Evolutionary conservation across 2,329 filamentous ascomycete genomes (phyloP).

Genomic region (Cercospora sp.): DNA sequence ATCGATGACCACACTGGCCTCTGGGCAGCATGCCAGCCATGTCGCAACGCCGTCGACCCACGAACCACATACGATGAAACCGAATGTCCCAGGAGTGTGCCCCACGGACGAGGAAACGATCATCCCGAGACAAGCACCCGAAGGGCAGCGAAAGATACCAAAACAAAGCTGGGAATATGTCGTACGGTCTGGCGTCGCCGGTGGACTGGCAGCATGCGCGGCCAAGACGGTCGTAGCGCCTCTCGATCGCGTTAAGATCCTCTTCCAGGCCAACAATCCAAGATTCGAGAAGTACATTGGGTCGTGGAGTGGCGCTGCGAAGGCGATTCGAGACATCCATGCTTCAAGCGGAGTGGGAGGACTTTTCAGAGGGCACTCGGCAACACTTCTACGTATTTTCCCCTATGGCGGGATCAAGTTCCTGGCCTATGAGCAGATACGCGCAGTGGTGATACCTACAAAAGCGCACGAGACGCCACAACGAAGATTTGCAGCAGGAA

Average conservation of each 20-base stretch:
- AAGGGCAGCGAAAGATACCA: slow-evolving; percentile 56
- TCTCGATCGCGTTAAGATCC: slow-evolving; percentile 95
- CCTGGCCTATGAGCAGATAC: slow-evolving; percentile 94
- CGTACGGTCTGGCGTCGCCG: slow-evolving; percentile 78
- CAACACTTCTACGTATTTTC: slow-evolving; percentile 90
- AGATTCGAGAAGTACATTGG: slow-evolving; percentile 91
- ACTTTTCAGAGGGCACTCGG: slow-evolving; percentile 90
- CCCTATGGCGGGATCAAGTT: slow-evolving; percentile 98
- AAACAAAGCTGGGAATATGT: slow-evolving; percentile 82
- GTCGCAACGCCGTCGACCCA: slow-evolving; percentile 26
- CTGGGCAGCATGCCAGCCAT: slow-evolving; percentile 32
- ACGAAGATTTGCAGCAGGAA: slow-evolving; percentile 72
- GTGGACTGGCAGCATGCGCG: slow-evolving; percentile 86
- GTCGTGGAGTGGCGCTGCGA: slow-evolving; percentile 80
- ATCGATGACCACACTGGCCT: slow-evolving; percentile 33
- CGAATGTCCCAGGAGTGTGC: slow-evolving; percentile 46
- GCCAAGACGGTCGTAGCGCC: slow-evolving; percentile 95
- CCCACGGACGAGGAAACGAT: slow-evolving; percentile 54
- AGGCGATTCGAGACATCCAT: slow-evolving; percentile 83
- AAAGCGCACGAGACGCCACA: slow-evolving; percentile 75
- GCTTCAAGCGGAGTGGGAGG: slow-evolving; percentile 69
- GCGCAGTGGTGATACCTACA: slow-evolving; percentile 70
- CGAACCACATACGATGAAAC: slow-evolving; percentile 43
- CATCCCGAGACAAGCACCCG: slow-evolving; percentile 41
- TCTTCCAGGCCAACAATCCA: slow-evolving; percentile 94